These are phyloP conservation scores for Theileria orientalis DNA, from an alignment of 169 alveolate genomes.

Conservation along the genomic window DNA sequence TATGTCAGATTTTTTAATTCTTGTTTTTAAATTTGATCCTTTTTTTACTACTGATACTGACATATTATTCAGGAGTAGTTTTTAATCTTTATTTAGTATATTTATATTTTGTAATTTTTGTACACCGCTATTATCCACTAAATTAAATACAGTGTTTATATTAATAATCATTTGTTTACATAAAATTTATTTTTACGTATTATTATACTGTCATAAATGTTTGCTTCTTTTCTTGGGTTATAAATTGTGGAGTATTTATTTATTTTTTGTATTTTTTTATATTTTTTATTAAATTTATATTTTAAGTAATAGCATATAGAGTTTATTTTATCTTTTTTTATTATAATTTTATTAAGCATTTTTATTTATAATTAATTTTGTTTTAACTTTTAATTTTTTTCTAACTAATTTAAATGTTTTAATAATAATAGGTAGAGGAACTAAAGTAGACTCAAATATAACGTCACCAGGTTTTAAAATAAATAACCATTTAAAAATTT, in stretches of 20 bases:
- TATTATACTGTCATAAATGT: constrained; percentile 2
- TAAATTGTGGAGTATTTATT: constrained; percentile 30
- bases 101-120: constrained; percentile 30
- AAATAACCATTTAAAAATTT: constrained; percentile 20
- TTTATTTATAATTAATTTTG: constrained; percentile 40
- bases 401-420: constrained; percentile 29
- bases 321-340: constrained; percentile 1
- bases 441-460: constrained; percentile 46
- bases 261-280: constrained; percentile 44
- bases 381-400: constrained; percentile 26
- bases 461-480: constrained; percentile 48
- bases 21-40: constrained; percentile 7
- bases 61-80: constrained; percentile 6
- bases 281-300: constrained; percentile 39
- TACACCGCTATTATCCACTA: constrained; percentile 32
- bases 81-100: constrained; percentile 13
- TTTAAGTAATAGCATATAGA: constrained; percentile 27
- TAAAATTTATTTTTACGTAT: too few relatives aligned
- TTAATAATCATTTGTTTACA: constrained; percentile 10
- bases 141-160: constrained; percentile 13
- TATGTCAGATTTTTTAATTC: constrained; percentile 32
- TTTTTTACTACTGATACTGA: constrained; percentile 27
- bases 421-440: constrained; percentile 8
- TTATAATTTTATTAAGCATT: constrained; percentile 5
- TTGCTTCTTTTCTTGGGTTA: constrained; percentile 14